Base-by-base conservation (phyloP, 139 green algal genomes). In the Ettlia oleoabundans region DNA sequence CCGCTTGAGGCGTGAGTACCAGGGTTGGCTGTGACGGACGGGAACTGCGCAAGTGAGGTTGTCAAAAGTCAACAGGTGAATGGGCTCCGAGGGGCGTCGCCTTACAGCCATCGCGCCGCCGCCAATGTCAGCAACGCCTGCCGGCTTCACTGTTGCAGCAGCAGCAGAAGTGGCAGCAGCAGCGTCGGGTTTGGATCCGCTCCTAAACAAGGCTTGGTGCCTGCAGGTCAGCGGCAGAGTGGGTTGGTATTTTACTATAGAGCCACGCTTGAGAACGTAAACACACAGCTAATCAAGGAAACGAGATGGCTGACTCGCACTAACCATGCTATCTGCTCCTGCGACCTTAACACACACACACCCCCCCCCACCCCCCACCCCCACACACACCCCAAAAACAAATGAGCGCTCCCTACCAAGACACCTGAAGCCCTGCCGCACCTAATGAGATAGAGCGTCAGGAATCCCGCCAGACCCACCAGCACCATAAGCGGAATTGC, bases 401-500 rank as follows among this genome's bases (percentile, higher is more conserved):
- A 15, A 15, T 58, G 47, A 58, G 47, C 47, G 18, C 55, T n/a
- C 15, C 55, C 55, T 32, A 22, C 5, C 55, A 28, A 65, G 47
- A 10, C 47, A 58, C 47, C 47, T 24, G 10, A 24, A 58, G 47
- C 47, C 10, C 10, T 10, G 47, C 15, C 47, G 38, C 47, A 30
- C 35, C 35, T 37, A 26, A 78, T 13, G 28, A 88, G 51, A 67
- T 79, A 83, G 41, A 85, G 24, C 26, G 70, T 70, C 2, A 89
- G 83, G 83, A 89, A 68, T 37, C 69, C 52, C 10, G 58, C 43
- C 40, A 86, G 22, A 22, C 65, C 47, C n/a, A 89, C 47, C 47
- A 93, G 82, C 5, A 43, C 76, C 63, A 92, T 76, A 10, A 86
- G 8, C 4, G 89, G 89, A 10, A 92, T 43, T 3, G 88, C 83